These are phyloP conservation scores for Telopea speciosissima DNA, from an alignment of 177 flowering plant genomes.

Conservation along the genomic window DNA sequence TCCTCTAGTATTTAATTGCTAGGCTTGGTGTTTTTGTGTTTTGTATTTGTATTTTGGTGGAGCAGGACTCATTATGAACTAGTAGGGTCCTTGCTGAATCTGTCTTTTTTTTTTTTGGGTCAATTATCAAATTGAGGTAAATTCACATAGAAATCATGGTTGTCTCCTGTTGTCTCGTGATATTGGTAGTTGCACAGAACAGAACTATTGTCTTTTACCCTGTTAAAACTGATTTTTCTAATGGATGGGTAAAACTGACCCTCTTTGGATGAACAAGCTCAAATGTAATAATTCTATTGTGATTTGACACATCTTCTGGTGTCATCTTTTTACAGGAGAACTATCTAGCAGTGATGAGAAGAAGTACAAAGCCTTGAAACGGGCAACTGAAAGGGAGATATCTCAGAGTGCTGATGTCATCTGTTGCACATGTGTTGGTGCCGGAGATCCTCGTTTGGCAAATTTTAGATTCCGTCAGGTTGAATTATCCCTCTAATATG, in stretches of 20 bases:
- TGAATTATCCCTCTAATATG: conserved; percentile 1
- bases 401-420: conserved; percentile 99
- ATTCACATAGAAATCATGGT: too few relatives aligned
- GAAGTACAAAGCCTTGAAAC: conserved; percentile 90
- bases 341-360: conserved; percentile 99
- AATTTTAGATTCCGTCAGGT: conserved; percentile 99
- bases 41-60: too few relatives aligned
- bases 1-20: too few relatives aligned
- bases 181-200: background rate
- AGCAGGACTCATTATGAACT: too few relatives aligned
- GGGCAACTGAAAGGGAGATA: conserved; percentile 98
- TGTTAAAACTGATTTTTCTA: background rate
- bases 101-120: too few relatives aligned
- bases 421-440: conserved; percentile 99
- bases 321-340: conserved; percentile 56
- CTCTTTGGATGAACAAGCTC: background rate
- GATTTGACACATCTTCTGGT: conserved; percentile 4
- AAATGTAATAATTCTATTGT: background rate
- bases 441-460: conserved; percentile 96
- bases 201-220: background rate
- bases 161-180: background rate
- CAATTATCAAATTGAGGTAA: too few relatives aligned
- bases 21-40: too few relatives aligned
- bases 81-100: too few relatives aligned
- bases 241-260: background rate